These are phyloP conservation scores for Suillus weaverae DNA, from an alignment of 768 basidiomycete species.

Conservation along the genomic window DNA sequence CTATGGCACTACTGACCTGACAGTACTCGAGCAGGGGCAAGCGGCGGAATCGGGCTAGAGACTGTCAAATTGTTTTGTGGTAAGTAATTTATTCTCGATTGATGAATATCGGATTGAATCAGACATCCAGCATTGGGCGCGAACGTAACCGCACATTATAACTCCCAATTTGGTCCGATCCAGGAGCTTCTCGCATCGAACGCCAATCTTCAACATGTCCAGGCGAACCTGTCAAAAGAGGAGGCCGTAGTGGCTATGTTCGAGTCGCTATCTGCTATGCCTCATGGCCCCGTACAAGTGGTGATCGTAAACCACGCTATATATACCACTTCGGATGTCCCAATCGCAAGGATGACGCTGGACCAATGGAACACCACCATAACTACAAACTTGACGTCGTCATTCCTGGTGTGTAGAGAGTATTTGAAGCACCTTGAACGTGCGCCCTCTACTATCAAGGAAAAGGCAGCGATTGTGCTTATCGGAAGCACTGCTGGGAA, in stretches of 20 bases:
- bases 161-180: constrained; percentile 48
- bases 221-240: constrained; percentile 62
- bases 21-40: constrained; percentile 51
- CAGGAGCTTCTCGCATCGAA: constrained; percentile 40
- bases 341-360: constrained; percentile 58
- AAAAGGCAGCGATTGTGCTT: constrained; percentile 60
- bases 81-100: constrained; percentile 26
- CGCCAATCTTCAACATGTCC: constrained; percentile 35
- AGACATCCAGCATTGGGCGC: constrained; percentile 60
- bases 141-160: constrained; percentile 71
- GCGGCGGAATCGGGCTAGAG: constrained; percentile 72
- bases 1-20: not conserved
- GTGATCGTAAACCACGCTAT: constrained; percentile 64
- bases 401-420: constrained; percentile 66
- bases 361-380: constrained; percentile 65
- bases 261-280: constrained; percentile 31
- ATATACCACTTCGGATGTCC: constrained; percentile 43
- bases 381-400: constrained; percentile 61
- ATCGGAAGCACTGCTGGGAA: constrained; percentile 75
- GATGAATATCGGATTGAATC: not conserved
- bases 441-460: constrained; percentile 42
- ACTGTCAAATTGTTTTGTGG: constrained; percentile 58
- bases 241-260: constrained; percentile 53
- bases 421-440: constrained; percentile 49
- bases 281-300: constrained; percentile 55